These are phyloP conservation scores for Aquilaria yunnanensis DNA, from an alignment of 345 rosid genomes.

Conservation along the genomic window DNA sequence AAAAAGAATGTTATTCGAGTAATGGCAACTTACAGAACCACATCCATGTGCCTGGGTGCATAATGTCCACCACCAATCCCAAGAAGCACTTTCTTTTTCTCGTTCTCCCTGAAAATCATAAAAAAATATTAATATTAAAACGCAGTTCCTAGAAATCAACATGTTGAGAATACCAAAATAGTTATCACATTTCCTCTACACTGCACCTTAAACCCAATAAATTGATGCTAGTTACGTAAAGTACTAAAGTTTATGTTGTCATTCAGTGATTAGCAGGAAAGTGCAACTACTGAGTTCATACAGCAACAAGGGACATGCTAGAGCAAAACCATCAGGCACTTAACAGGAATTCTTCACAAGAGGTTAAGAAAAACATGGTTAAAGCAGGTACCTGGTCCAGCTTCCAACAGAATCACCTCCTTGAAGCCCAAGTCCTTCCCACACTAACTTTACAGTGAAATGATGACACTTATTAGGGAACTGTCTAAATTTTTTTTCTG, in stretches of 20 bases:
- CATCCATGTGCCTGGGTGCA: conserved; percentile 90
- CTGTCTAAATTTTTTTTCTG: background rate
- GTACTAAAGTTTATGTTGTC: too few species aligned
- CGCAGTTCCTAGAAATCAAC: background rate
- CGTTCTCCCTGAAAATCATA: conserved; percentile 35
- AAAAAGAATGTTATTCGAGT: background rate
- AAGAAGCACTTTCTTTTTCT: conserved; percentile 60
- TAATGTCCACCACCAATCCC: conserved; percentile 96
- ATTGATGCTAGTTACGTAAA: too few species aligned
- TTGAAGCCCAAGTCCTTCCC: conserved; percentile 97
- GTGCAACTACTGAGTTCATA: too few species aligned
- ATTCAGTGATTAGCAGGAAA: too few species aligned
- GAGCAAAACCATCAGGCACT: too few species aligned
- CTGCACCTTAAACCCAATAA: too few species aligned
- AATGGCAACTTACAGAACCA: conserved; percentile 51
- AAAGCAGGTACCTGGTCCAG: conserved; percentile 67
- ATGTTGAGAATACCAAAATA: background rate
- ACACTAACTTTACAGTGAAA: conserved; percentile 54
- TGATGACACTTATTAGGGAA: conserved; percentile 13
- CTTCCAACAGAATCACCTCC: conserved; percentile 58
- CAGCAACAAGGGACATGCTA: too few species aligned
- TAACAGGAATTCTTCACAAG: too few species aligned
- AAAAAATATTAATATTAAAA: background rate
- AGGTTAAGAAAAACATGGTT: background rate
- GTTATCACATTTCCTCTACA: too few species aligned